Percentiles rank a stretch among this genome's conserved stretches.
These are phyloP conservation scores for Capsella rubella DNA, from an alignment of 441 rosid genomes.

Conservation along the genomic window DNA sequence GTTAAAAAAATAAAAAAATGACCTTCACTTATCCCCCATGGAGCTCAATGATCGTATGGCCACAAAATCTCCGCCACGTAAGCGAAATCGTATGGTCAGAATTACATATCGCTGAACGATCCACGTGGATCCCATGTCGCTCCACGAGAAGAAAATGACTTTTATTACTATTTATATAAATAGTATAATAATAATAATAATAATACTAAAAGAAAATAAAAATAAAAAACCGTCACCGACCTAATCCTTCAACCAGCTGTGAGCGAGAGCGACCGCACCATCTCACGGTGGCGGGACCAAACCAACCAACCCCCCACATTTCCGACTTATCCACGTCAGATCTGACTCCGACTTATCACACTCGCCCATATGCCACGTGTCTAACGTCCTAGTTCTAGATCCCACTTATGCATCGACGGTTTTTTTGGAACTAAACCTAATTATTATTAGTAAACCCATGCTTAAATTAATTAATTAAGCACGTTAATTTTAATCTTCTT, in stretches of 20 bases:
- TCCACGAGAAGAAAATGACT: conserved; percentile 25
- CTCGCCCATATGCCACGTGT: conserved; percentile 58
- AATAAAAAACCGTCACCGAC: conserved; percentile 56
- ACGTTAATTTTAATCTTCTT: neutral
- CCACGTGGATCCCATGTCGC: conserved; percentile 39
- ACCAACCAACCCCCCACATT: too few species aligned
- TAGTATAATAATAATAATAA: neutral
- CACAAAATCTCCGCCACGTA: conserved; percentile 3
- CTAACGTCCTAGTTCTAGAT: conserved; percentile 11
- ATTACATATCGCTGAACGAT: neutral
- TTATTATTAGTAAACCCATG: neutral
- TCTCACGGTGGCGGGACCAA: conserved; percentile 44
- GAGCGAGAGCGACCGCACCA: conserved; percentile 60
- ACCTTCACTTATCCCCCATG: too few species aligned
- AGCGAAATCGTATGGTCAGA: conserved; percentile 10
- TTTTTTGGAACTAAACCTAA: conserved; percentile 18
- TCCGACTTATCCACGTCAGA: conserved; percentile 62
- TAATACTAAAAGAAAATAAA: too few species aligned
- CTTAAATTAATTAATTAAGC: neutral
- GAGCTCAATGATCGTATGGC: neutral
- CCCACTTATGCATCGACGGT: conserved; percentile 39
- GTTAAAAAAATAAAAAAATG: too few species aligned
- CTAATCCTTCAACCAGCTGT: conserved; percentile 54
- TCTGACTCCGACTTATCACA: conserved; percentile 42
- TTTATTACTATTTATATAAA: neutral